Base-by-base conservation (phyloP, 768 basidiomycete genomes). In the Suillus weaverae region DNA sequence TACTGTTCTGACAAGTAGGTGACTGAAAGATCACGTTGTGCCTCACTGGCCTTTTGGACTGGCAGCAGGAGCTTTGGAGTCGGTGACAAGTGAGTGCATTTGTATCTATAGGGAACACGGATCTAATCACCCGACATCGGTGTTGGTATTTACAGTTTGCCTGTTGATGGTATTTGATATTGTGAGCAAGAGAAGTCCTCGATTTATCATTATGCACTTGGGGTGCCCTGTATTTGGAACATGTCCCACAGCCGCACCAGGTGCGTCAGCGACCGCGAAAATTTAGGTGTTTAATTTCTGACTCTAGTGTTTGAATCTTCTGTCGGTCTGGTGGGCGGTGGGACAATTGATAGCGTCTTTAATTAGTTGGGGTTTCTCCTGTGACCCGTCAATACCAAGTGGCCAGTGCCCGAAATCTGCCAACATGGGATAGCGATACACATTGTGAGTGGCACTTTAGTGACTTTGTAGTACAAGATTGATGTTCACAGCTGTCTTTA, bases 341-440 rank as follows among this genome's bases (percentile, higher is more conserved):
- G 80, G 85, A 35, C 75, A 85, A 76, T 78, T 86, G 10, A 70
- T 81, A n/a, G 81, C 84, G 10, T 85, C 81, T 16, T 71, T 83
- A 35, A 77, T 87, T 44, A 81, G 84, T 11, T 88, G 84, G 81
- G 83, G 78, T 0, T 83, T 82, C 68, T 84, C 86, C 5, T 87
- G 86, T 69, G 69, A 74, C 32, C 64, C 77, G 26, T 67, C 70
- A 50, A 64, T 67, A 64, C 62, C 63, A 4, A 70, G 69, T 36
- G 76, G 80, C 46, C 73, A 83, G 67, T 88, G 86, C 67, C 70
- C 77, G 2, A 80, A 80, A 64, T 76, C 74, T 0, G 74, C 80
- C 66, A 88, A 87, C 67, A 85, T 83, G 81, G 87, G 87, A 13
- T 88, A 86, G 86, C 77, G 86, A 72, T 87, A 86, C 70, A 80